phyloP scores from a whole-genome alignment of 2,329 filamentous ascomycete genomes.

The Albophoma yamanashiensis region DNA sequence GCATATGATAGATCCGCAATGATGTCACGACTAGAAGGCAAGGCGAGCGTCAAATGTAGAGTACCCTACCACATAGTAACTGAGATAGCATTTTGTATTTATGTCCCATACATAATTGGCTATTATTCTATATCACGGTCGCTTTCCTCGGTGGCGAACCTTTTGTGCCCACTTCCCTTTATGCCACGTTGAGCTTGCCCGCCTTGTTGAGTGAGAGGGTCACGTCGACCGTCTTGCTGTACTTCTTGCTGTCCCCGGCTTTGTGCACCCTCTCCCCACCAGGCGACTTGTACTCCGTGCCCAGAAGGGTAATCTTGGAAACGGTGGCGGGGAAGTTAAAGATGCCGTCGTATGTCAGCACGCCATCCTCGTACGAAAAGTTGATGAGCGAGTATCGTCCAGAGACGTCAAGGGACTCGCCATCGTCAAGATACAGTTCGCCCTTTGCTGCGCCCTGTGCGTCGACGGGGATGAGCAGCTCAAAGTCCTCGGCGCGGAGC shows the following conservation, averaged over 20 bases:
- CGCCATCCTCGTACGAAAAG: constrained; percentile 46
- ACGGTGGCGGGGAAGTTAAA: constrained; percentile 42
- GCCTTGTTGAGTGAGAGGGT: constrained; percentile 12
- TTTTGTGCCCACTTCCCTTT: not conserved
- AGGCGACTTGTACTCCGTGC: constrained; percentile 8
- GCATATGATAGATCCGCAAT: constrained; percentile 19
- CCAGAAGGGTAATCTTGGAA: constrained; percentile 39
- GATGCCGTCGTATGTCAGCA: constrained; percentile 37
- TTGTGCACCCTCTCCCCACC: constrained; percentile 1
- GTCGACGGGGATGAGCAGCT: constrained; percentile 58
- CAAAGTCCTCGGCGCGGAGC: constrained; percentile 55
- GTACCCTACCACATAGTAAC: not conserved
- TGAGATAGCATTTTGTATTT: not conserved
- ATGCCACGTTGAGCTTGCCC: constrained; percentile 2
- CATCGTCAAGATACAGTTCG: constrained; percentile 68
- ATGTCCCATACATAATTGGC: not conserved
- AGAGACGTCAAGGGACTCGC: constrained; percentile 52
- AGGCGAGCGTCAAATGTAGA: too few species aligned
- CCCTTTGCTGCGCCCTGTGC: constrained; percentile 53
- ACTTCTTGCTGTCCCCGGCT: constrained; percentile 2
- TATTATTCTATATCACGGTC: not conserved
- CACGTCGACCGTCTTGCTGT: constrained; percentile 11
- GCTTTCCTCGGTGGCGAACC: not conserved
- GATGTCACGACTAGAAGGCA: not conserved
- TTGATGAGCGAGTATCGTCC: constrained; percentile 39